Evolutionary conservation across 768 basidiomycete genomes (phyloP).

Genomic region (Termitomyces sp.): DNA sequence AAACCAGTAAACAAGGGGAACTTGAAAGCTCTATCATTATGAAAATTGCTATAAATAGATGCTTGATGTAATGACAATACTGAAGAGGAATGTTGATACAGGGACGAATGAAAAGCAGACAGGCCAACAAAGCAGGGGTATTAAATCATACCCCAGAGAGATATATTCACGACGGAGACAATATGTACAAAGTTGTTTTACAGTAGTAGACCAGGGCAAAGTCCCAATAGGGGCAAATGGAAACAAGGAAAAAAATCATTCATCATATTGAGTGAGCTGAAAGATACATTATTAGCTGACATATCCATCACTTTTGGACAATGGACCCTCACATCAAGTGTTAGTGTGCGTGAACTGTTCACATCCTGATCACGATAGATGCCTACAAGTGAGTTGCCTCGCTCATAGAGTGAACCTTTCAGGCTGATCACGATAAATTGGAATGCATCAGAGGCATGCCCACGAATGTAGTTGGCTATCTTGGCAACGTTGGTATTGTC

Average conservation of each 20-base stretch:
- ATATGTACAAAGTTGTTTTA: no score
- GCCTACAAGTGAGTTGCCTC: constrained; percentile 85
- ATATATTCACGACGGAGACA: no score
- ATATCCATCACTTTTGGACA: not conserved
- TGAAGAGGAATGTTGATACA: not conserved
- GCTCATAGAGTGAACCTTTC: constrained; percentile 90
- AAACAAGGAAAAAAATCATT: no score
- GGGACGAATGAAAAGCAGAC: not conserved
- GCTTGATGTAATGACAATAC: not conserved
- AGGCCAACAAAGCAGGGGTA: not conserved
- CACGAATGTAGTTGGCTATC: constrained; percentile 88
- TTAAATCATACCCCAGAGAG: no score
- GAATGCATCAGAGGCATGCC: constrained; percentile 78
- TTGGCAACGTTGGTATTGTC: constrained; percentile 99
- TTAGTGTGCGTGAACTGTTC: constrained; percentile 88
- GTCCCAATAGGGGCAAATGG: no score
- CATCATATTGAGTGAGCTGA: constrained; percentile 2
- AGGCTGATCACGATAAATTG: constrained; percentile 98
- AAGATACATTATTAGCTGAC: not conserved
- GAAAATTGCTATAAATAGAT: no score
- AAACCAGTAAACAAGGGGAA: no score
- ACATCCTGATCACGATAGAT: constrained; percentile 93
- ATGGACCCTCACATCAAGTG: constrained; percentile 69
- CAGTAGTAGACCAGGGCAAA: no score
- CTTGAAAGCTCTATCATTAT: no score